phyloP scores from a whole-genome alignment of 352 stramenopile genomes.

The Lagenidium sp. region DNA sequence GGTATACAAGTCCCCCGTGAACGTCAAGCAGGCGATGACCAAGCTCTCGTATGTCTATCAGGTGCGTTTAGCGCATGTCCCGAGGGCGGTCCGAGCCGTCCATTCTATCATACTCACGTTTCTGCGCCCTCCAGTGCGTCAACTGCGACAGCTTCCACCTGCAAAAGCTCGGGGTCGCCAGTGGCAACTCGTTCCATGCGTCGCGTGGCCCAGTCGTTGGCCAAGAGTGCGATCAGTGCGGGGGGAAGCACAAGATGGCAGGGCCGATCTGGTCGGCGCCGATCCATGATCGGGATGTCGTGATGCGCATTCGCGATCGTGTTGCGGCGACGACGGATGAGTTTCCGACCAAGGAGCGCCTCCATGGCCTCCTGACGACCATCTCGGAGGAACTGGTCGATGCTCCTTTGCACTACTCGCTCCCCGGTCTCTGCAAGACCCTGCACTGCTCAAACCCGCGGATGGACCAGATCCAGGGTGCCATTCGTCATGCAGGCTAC shows the following conservation, averaged over 20 bases:
- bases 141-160: slow-evolving; percentile 98
- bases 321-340: slow-evolving; percentile 70
- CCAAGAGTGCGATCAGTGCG: slow-evolving; percentile 71
- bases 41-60: slow-evolving; percentile 85
- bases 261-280: slow-evolving; percentile 97
- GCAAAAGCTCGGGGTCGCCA: slow-evolving; percentile 86
- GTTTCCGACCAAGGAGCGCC: slow-evolving; percentile 88
- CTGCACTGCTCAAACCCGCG: slow-evolving; percentile 91
- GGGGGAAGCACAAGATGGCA: slow-evolving; percentile 85
- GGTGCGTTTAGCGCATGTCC: too few species aligned
- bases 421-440: slow-evolving; percentile 90
- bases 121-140: slow-evolving; percentile 56
- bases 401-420: slow-evolving; percentile 95
- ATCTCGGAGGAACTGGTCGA: slow-evolving; percentile 94
- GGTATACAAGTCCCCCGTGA: slow-evolving; percentile 94
- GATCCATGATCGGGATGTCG: slow-evolving; percentile 91
- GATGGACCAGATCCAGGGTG: slow-evolving; percentile 91
- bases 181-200: slow-evolving; percentile 82
- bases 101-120: too few species aligned
- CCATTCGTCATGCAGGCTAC: slow-evolving; percentile 95
- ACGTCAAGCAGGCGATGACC: slow-evolving; percentile 91
- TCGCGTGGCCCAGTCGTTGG: slow-evolving; percentile 64
- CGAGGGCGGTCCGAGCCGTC: too few species aligned
- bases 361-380: slow-evolving; percentile 93
- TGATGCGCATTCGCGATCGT: slow-evolving; percentile 75